A percentile compares a stretch with the other conserved stretches of the same genome.
These are phyloP conservation scores for Mycosphaerelloides madeirae DNA, from an alignment of 2,329 filamentous ascomycete species.

Conservation along the genomic window DNA sequence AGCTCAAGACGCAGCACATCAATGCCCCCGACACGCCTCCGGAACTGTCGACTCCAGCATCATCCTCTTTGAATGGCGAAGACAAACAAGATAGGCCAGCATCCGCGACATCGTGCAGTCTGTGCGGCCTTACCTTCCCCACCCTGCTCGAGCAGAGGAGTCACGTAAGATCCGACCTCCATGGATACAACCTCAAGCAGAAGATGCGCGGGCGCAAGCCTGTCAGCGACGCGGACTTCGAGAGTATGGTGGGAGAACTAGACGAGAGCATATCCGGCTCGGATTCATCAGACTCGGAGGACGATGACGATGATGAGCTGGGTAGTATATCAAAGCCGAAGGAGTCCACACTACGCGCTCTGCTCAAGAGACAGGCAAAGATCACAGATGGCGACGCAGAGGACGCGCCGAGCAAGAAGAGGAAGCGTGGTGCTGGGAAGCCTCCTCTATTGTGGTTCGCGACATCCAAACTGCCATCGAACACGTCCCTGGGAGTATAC, in stretches of 20 bases:
- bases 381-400: slow-evolving; percentile 55
- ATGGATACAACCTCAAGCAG: slow-evolving; percentile 91
- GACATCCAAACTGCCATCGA: slow-evolving; percentile 67
- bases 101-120: slow-evolving; percentile 69
- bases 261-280: slow-evolving; percentile 93
- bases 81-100: slow-evolving; percentile 43
- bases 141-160: slow-evolving; percentile 74
- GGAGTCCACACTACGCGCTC: slow-evolving; percentile 66
- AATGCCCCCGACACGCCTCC: slow-evolving; percentile 20
- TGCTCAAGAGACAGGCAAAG: slow-evolving; percentile 79
- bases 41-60: slow-evolving; percentile 2
- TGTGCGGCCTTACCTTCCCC: slow-evolving; percentile 70
- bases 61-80: slow-evolving; percentile 22
- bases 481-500: slow-evolving; percentile 81
- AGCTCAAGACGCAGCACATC: slow-evolving; percentile 50
- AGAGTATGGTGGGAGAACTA: slow-evolving; percentile 75
- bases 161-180: slow-evolving; percentile 85
- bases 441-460: slow-evolving; percentile 81
- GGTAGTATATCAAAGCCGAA: slow-evolving; percentile 45
- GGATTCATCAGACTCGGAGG: slow-evolving; percentile 52
- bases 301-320: slow-evolving; percentile 62
- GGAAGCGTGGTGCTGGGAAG: slow-evolving; percentile 57
- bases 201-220: slow-evolving; percentile 69
- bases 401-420: slow-evolving; percentile 46
- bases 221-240: slow-evolving; percentile 78